Evolutionary conservation across 2,329 filamentous ascomycete genomes (phyloP).

Genomic region (Claviceps pazoutovae): DNA sequence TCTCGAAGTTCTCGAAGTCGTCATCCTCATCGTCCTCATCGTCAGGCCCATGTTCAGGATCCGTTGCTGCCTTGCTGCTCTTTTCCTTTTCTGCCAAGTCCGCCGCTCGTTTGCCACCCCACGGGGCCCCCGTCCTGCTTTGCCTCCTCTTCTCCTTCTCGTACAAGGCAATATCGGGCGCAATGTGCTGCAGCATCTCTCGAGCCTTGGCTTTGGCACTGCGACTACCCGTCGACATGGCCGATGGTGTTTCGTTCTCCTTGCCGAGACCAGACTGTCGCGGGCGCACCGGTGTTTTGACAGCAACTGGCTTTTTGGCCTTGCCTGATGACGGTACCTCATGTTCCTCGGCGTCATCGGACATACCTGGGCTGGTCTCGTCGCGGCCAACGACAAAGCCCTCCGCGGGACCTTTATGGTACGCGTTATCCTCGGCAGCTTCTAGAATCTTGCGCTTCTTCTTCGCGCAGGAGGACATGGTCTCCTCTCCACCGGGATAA

Average conservation of each 20-base stretch:
- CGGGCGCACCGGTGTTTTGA: slow-evolving; percentile 26
- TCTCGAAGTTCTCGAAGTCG: slow-evolving; percentile 22
- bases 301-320: neutral
- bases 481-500: slow-evolving; percentile 46
- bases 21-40: slow-evolving; percentile 34
- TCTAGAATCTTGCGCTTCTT: slow-evolving; percentile 37
- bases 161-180: slow-evolving; percentile 75
- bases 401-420: slow-evolving; percentile 31
- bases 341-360: slow-evolving; percentile 24
- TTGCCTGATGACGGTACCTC: slow-evolving; percentile 18
- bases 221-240: slow-evolving; percentile 54
- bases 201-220: slow-evolving; percentile 79
- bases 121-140: slow-evolving; percentile 34
- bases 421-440: slow-evolving; percentile 36
- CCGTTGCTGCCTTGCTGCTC: slow-evolving; percentile 26
- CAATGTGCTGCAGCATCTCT: slow-evolving; percentile 61
- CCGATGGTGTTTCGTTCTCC: slow-evolving; percentile 71
- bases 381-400: slow-evolving; percentile 31
- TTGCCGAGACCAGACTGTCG: slow-evolving; percentile 47
- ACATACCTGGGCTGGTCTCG: slow-evolving; percentile 29
- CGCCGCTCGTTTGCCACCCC: slow-evolving; percentile 50
- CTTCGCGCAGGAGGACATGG: slow-evolving; percentile 27
- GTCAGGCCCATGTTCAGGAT: slow-evolving; percentile 29
- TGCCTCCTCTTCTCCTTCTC: slow-evolving; percentile 83
- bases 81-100: slow-evolving; percentile 42